phyloP scores from a whole-genome alignment of 176 grass and related monocot genomes.

The Bothriochloa decipiens region DNA sequence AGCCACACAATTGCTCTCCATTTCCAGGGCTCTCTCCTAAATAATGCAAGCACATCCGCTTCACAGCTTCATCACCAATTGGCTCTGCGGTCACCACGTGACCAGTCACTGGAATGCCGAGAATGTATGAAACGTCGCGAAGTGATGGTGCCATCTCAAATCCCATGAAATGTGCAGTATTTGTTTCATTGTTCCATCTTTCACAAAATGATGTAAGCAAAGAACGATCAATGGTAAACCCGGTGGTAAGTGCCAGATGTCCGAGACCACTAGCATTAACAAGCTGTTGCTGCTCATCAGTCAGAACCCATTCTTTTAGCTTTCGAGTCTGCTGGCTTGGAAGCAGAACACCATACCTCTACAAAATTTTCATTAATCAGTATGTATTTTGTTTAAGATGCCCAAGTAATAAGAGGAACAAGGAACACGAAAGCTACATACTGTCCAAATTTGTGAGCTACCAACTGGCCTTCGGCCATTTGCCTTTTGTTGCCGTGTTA shows the following conservation, averaged over 20 bases:
- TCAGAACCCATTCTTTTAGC: conserved; percentile 67
- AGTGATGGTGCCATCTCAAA: conserved; percentile 66
- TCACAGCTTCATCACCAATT: conserved; percentile 65
- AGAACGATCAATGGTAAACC: conserved; percentile 64
- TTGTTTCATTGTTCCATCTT: conserved; percentile 68
- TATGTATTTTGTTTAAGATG: conserved; percentile 19
- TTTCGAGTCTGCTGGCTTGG: conserved; percentile 68
- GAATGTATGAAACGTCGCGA: conserved; percentile 63
- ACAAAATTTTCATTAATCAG: conserved; percentile 31
- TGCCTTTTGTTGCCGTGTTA: conserved; percentile 48
- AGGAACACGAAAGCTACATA: conserved; percentile 24
- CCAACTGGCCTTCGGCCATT: conserved; percentile 52
- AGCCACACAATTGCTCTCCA: conserved; percentile 61
- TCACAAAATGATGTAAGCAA: conserved; percentile 67
- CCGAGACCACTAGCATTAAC: conserved; percentile 67
- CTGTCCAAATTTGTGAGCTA: conserved; percentile 61
- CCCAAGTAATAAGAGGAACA: conserved; percentile 15
- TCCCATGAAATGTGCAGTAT: conserved; percentile 64
- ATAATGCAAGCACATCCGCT: conserved; percentile 58
- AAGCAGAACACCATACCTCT: conserved; percentile 63
- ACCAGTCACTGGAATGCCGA: conserved; percentile 62
- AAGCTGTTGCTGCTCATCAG: conserved; percentile 54
- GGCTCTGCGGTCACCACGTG: conserved; percentile 56
- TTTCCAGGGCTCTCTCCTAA: conserved; percentile 58
- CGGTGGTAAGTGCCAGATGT: conserved; percentile 65